Percentiles rank a stretch among this genome's conserved stretches.
phyloP scores from a whole-genome alignment of 2,329 filamentous ascomycete genomes.

The Apiospora phragmitis region DNA sequence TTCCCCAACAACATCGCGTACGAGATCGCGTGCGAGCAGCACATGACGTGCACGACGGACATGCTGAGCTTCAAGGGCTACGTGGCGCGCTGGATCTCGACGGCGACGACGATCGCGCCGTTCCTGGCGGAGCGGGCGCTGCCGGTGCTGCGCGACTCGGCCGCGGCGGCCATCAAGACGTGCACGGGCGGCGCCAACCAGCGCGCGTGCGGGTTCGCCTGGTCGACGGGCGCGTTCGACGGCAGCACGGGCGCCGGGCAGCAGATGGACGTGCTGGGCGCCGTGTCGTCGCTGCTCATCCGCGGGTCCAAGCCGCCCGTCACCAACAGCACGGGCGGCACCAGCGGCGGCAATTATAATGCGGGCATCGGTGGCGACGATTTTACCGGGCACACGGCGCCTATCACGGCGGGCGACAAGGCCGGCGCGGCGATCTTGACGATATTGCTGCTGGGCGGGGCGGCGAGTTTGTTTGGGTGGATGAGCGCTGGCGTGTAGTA shows the following conservation, averaged over 20 bases:
- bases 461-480: slow-evolving; percentile 46
- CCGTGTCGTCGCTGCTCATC: slow-evolving; percentile 55
- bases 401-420: slow-evolving; percentile 44
- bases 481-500: slow-evolving; percentile 44
- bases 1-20: slow-evolving; percentile 49
- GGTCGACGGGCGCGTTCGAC: slow-evolving; percentile 49
- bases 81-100: slow-evolving; percentile 51
- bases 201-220: slow-evolving; percentile 50
- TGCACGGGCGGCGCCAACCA: slow-evolving; percentile 36
- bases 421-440: slow-evolving; percentile 51
- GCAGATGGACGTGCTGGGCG: slow-evolving; percentile 58
- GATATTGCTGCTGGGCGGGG: slow-evolving; percentile 41
- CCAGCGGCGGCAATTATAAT: slow-evolving; percentile 44
- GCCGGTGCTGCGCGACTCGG: slow-evolving; percentile 38
- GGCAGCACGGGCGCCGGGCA: slow-evolving; percentile 59
- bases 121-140: slow-evolving; percentile 36
- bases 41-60: slow-evolving; percentile 54
- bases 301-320: slow-evolving; percentile 40
- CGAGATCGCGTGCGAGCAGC: slow-evolving; percentile 54
- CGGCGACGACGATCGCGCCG: slow-evolving; percentile 41
- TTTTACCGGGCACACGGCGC: slow-evolving; percentile 31
- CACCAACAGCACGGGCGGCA: slow-evolving; percentile 52
- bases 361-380: slow-evolving; percentile 39
- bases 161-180: slow-evolving; percentile 38
- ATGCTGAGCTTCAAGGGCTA: slow-evolving; percentile 63